Evolutionary conservation across 768 basidiomycete genomes (phyloP).

Genomic region (Crucibulum laeve): DNA sequence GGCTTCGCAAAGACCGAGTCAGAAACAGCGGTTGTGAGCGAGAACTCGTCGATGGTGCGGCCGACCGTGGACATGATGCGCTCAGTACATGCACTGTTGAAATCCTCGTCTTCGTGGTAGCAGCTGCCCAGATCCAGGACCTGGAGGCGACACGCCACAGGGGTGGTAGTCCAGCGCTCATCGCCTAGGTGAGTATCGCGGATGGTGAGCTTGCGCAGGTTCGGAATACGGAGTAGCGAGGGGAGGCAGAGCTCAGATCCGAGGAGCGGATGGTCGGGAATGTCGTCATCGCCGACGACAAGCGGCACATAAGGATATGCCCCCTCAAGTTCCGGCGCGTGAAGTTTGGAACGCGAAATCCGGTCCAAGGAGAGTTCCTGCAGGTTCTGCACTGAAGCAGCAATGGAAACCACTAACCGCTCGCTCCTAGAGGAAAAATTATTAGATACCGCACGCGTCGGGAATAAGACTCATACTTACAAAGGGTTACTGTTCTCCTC

Average conservation of each 20-base stretch:
- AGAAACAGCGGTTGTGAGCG: slow-evolving; percentile 44
- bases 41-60: slow-evolving; percentile 49
- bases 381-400: slow-evolving; percentile 52
- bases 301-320: slow-evolving; percentile 55
- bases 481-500: slow-evolving; percentile 37
- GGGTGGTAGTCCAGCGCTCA: slow-evolving; percentile 48
- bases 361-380: slow-evolving; percentile 54
- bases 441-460: slow-evolving; percentile 9
- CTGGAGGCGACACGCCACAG: slow-evolving; percentile 46
- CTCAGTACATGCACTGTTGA: slow-evolving; percentile 52
- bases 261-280: slow-evolving; percentile 50
- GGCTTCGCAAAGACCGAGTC: slow-evolving; percentile 38
- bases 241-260: slow-evolving; percentile 60
- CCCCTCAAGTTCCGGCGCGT: slow-evolving; percentile 55
- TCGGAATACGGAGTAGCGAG: slow-evolving; percentile 58
- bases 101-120: slow-evolving; percentile 46
- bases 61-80: slow-evolving; percentile 60
- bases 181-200: slow-evolving; percentile 72
- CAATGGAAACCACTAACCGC: slow-evolving; percentile 65
- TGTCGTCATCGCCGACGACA: slow-evolving; percentile 55
- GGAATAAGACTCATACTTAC: slow-evolving; percentile 27
- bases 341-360: slow-evolving; percentile 62
- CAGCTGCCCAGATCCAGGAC: slow-evolving; percentile 56
- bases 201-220: slow-evolving; percentile 58
- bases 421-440: slow-evolving; percentile 46